Evolutionary conservation across 2,329 filamentous ascomycete genomes (phyloP).

Genomic region (Paraphoma chrysanthemicola): DNA sequence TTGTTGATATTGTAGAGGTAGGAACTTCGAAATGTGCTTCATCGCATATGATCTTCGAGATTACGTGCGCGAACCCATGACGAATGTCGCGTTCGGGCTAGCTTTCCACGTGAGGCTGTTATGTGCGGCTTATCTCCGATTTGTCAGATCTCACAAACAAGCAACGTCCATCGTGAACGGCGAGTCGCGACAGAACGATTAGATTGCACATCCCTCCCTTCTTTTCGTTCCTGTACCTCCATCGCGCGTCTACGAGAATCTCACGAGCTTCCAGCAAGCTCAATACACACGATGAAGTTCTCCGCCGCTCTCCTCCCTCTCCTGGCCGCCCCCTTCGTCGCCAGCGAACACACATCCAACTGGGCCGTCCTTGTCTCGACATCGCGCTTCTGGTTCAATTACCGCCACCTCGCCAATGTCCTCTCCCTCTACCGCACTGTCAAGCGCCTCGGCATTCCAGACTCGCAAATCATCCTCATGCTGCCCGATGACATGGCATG

Average conservation of each 20-base stretch:
- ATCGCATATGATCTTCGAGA: constrained; percentile 9
- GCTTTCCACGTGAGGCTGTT: constrained; percentile 24
- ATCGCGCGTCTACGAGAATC: no score
- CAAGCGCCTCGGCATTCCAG: constrained; percentile 95
- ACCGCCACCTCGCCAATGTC: constrained; percentile 96
- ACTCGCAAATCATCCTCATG: constrained; percentile 99
- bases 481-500: constrained; percentile 99
- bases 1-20: constrained; percentile 9
- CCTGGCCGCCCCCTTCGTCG: constrained; percentile 50
- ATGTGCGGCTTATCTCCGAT: constrained; percentile 38
- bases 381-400: constrained; percentile 99
- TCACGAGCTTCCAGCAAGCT: not conserved
- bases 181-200: not conserved
- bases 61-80: constrained; percentile 27
- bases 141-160: constrained; percentile 34
- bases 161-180: constrained; percentile 26
- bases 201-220: not conserved
- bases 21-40: constrained; percentile 14
- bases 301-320: constrained; percentile 33
- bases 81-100: constrained; percentile 12
- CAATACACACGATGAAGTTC: constrained; percentile 28
- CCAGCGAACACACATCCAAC: constrained; percentile 90
- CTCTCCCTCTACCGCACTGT: constrained; percentile 97
- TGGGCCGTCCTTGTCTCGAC: constrained; percentile 99
- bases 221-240: not conserved